Evolutionary conservation across 495 filamentous ascomycete species (phyloP), one percentile per base, ranked within the genome.

Genomic region (Rhizodiscina lignyota): DNA sequence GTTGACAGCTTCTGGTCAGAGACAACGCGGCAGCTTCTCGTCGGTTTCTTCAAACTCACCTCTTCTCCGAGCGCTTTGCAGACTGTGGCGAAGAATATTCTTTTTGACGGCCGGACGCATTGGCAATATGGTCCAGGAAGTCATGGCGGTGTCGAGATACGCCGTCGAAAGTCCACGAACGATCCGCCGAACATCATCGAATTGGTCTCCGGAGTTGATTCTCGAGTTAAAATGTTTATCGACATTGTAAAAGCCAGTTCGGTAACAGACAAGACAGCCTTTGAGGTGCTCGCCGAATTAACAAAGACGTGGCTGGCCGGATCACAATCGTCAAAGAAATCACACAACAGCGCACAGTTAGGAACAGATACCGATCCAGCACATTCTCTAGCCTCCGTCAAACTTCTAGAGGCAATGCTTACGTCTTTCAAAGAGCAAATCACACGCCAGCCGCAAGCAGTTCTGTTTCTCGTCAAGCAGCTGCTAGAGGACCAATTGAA

Each of bases 321-420:
- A 13, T 27, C 24, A 13, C 24, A 13, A 27, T 8, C 6, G 8
- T 27, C 51, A 13, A 28, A 41, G 19, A 21, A 21, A 27, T 24
- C 12, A 8, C n/a, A 10, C 1, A 27, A 21, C 2, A 21, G 2
- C n/a, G 20, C 23, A 8, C 27, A 40, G 8, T 10, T 17, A 58
- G 3, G 50, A 61, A 10, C 50, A 61, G 11, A 51, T 74, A 17
- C 48, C n/a, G n/a, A n/a, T n/a, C n/a, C n/a, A n/a, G n/a, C n/a
- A n/a, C n/a, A 52, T 3, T 62, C 65, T 18, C 47, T 86, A 2
- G 51, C 67, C 17, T 66, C 73, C 40, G 66, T 74, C 4, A 79
- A 77, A 41, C 45, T 80, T 2, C 64, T 79, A 2, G 68, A 81
- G 44, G 67, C 67, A 33, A 64, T 86, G 50, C 71, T 82, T 44